These are phyloP conservation scores for Thelonectria discophora DNA, from an alignment of 2,329 filamentous ascomycete genomes.

Conservation along the genomic window DNA sequence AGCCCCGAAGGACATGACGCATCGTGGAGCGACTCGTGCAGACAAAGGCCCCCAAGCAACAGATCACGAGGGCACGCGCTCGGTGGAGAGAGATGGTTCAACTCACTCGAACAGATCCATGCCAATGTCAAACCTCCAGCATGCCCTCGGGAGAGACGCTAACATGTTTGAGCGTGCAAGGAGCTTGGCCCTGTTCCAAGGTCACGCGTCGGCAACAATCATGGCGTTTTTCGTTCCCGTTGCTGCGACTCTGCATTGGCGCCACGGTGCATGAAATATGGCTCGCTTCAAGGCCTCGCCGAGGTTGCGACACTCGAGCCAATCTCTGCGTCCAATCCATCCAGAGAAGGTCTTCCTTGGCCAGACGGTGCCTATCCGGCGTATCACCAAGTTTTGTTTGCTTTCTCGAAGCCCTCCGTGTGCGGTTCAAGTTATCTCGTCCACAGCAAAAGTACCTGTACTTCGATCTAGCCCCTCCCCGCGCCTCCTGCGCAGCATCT, in stretches of 20 bases:
- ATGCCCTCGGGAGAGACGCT: background rate
- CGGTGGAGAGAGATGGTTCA: background rate
- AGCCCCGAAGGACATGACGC: slow-evolving; percentile 14
- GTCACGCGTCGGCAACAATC: slow-evolving; percentile 20
- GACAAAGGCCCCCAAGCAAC: slow-evolving; percentile 1
- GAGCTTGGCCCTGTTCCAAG: slow-evolving; percentile 5
- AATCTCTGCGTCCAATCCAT: background rate
- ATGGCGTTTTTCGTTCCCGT: slow-evolving; percentile 3
- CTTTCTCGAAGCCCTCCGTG: slow-evolving; percentile 22
- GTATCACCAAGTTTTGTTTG: slow-evolving; percentile 27
- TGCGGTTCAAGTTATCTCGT: slow-evolving; percentile 22
- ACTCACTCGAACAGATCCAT: slow-evolving; percentile 14
- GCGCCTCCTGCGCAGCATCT: slow-evolving; percentile 19
- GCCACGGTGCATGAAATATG: slow-evolving; percentile 12
- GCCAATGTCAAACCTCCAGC: background rate
- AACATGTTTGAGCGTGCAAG: background rate
- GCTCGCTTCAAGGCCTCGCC: slow-evolving; percentile 14
- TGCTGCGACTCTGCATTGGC: slow-evolving; percentile 12
- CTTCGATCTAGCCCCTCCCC: slow-evolving; percentile 11
- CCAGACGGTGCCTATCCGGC: background rate
- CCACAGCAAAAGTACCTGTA: slow-evolving; percentile 32
- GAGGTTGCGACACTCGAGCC: background rate
- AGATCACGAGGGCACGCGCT: slow-evolving; percentile 13
- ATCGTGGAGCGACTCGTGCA: slow-evolving; percentile 2
- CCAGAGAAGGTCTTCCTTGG: slow-evolving; percentile 12